A percentile compares a stretch with the other conserved stretches of the same genome.
phyloP scores from a whole-genome alignment of 75 land plant species.

The Selaginella tamariscina region DNA sequence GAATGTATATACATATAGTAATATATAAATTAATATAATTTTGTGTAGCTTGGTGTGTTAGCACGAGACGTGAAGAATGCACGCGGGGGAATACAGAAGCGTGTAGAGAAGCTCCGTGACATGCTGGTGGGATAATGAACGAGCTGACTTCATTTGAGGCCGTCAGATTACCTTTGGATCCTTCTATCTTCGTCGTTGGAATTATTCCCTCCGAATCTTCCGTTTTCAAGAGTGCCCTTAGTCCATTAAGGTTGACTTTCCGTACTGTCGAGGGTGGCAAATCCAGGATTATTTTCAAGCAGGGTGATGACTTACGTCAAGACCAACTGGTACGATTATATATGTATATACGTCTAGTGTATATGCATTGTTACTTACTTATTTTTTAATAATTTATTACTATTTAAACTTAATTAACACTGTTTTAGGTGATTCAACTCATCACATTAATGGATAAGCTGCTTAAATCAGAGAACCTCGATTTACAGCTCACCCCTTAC shows the following conservation, averaged over 20 bases:
- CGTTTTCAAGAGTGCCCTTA: slow-evolving; percentile 74
- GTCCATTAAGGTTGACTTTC: slow-evolving; percentile 85
- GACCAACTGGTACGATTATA: slow-evolving; percentile 73
- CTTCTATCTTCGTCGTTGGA: slow-evolving; percentile 62
- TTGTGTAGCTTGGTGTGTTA: slow-evolving; percentile 71
- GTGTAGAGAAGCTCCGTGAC: slow-evolving; percentile 77
- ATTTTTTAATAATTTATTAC: too few relatives aligned
- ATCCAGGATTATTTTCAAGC: slow-evolving; percentile 81
- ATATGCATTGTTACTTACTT: too few relatives aligned
- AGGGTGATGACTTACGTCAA: slow-evolving; percentile 96
- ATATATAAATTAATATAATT: too few relatives aligned
- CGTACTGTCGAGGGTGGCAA: slow-evolving; percentile 47
- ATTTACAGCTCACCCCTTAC: slow-evolving; percentile 90
- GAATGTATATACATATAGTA: too few relatives aligned
- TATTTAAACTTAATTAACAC: slow-evolving; percentile 4
- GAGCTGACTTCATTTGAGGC: slow-evolving; percentile 57
- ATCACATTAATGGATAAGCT: slow-evolving; percentile 93
- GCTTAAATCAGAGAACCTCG: slow-evolving; percentile 90
- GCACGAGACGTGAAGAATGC: slow-evolving; percentile 92
- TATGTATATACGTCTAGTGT: not conserved
- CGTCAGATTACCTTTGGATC: slow-evolving; percentile 71
- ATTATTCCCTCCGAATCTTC: slow-evolving; percentile 84
- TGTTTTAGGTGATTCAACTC: slow-evolving; percentile 82
- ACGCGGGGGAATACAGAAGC: slow-evolving; percentile 83
- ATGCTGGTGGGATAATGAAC: slow-evolving; percentile 82